Evolutionary conservation across 1,284 basidiomycete genomes (phyloP), one percentile per base, ranked within the genome.

Genomic region (Heterobasidion irregulare): DNA sequence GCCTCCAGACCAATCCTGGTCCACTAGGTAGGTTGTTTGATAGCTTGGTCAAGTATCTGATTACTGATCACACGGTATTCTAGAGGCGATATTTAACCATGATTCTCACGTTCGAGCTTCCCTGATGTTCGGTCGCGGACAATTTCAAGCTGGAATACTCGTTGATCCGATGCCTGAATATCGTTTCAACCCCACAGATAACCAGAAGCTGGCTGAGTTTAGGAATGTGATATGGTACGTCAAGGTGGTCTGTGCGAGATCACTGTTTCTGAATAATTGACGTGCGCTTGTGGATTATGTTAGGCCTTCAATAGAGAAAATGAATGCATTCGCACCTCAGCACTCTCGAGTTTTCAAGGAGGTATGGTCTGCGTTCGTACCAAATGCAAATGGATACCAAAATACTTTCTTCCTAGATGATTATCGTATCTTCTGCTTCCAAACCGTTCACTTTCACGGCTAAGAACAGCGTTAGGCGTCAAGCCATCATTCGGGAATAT

Each of bases 41-140:
- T 15, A 6, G 41, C 2, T 8, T 36, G 15, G 13, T 34, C 12
- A 32, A 2, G 12, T 53, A n/a, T 16, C 19, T 38, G 9, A 19
- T 13, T 32, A 10, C 12, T 18, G 12, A 13, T 47, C 19, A 15
- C 33, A n/a, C 46, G 26, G 26, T 5, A 26, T 5, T 26, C 6
- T 1, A 65, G 62, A 63, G 54, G 53, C 33, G 3, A 63, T 65
- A 12, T 53, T 67, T 16, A 57, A 53, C 4, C 62, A 64, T 19
- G 63, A 70, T 55, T 64, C 68, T 0, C 52, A 63, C n/a, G 61
- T 72, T 1, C 35, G 55, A 10, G 54, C 56, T 4, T 61, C 61
- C 8, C 54, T 73, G 38, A 67, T 75, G 60, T 75, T 75, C 58
- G 74, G 73, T n/a, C 64, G 69, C 2, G 72, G 68, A 36, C 61